Base-by-base conservation (phyloP, 768 basidiomycete species). In the Boletellus sp. region DNA sequence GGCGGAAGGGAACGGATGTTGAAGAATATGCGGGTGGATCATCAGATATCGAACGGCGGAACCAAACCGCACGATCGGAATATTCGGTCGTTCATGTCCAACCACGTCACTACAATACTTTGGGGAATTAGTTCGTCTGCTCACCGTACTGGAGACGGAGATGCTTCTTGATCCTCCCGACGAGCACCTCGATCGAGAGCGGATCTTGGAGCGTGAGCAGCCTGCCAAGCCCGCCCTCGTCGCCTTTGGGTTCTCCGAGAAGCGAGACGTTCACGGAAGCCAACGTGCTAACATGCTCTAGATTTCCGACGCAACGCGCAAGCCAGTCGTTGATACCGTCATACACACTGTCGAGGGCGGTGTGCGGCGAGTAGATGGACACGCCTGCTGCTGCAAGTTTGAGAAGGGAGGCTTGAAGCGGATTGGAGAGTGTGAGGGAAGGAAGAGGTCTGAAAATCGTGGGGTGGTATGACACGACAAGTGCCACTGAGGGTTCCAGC, bases 301-400 rank as follows among this genome's bases (percentile, higher is more conserved):
- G 54, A 42, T 68, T 71, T 53, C 80, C 68, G 31, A 79, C 64
- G 32, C 77, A 80, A 64, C 72, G 62, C 1, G 82, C 87, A 15
- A 94, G 78, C 89, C 90, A 96, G 69, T 94, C 92, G 62, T 95
- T 96, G 46, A 95, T 80, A 0, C 95, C 94, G 6, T 80, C 88
- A 58, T 79, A 77, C 1, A 89, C 83, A n/a, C 77, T 77, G 70
- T 98, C 95, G 16, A 96, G 77, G 0, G 91, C 81, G 0, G 89
- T 91, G 70, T 98, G 95, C 3, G 95, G 92, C 35, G 78, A 79
- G 71, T 89, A 95, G 5, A 97, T 78, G 1, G 86, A 87, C 48
- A 97, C 85, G 1, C 94, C 94, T 12, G 81, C 76, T 1, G 90
- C 85, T 0, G 85, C 84, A 53, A 94, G 90, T 48, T 74, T 78